Evolutionary conservation across 306 rosid species (phyloP).

Genomic region (Arachis hypogaea): DNA sequence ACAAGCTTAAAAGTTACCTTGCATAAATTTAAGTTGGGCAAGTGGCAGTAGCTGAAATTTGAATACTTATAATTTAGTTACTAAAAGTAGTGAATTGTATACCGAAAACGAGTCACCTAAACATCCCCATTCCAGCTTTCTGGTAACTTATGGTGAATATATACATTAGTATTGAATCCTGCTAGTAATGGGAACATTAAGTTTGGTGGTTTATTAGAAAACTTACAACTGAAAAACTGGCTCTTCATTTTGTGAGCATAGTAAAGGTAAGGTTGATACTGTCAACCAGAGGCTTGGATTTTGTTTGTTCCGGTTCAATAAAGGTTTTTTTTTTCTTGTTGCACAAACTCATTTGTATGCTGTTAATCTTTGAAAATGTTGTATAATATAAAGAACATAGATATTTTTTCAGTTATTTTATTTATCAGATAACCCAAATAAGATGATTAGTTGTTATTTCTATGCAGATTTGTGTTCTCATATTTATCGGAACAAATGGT

Average conservation of each 20-base stretch:
- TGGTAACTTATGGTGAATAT: too few species aligned
- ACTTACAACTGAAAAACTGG: constrained; percentile 4
- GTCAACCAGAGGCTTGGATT: background rate
- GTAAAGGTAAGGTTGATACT: background rate
- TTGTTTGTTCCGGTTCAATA: background rate
- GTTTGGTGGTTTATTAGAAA: constrained; percentile 9
- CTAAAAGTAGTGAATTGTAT: too few species aligned
- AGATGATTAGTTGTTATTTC: constrained; percentile 42
- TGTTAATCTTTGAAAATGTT: constrained; percentile 10
- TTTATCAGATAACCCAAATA: background rate
- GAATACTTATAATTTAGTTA: too few species aligned
- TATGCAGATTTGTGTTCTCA: constrained; percentile 85
- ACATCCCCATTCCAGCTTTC: too few species aligned
- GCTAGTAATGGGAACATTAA: background rate
- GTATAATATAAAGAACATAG: constrained; percentile 6
- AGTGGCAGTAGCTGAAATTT: too few species aligned
- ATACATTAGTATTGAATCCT: too few species aligned
- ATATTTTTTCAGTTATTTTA: constrained; percentile 32
- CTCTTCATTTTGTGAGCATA: background rate
- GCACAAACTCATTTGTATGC: background rate
- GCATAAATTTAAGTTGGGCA: background rate
- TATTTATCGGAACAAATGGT: constrained; percentile 92
- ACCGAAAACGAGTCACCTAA: too few species aligned
- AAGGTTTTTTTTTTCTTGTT: background rate
- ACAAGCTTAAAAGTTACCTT: constrained; percentile 16